Percentiles rank a stretch among this genome's conserved stretches.
These are phyloP conservation scores for Schwanniomyces sp. DNA, from an alignment of 805 yeast genomes.

Conservation along the genomic window DNA sequence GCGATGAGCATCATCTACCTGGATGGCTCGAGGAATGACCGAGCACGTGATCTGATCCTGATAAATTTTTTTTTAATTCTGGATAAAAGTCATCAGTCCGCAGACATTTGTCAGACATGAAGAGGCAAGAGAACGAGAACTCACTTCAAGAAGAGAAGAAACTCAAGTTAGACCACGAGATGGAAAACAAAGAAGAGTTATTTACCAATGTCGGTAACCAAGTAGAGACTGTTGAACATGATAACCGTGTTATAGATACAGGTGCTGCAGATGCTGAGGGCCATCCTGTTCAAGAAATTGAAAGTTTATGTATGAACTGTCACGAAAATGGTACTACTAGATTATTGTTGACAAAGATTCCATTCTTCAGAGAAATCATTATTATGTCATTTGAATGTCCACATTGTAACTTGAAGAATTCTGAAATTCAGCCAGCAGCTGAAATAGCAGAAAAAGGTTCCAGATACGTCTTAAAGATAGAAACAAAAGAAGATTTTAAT, in stretches of 20 bases:
- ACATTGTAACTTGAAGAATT: slow-evolving; percentile 88
- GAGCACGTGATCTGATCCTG: neutral
- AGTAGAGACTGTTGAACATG: slow-evolving; percentile 27
- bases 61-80: neutral
- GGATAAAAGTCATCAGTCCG: neutral
- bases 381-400: slow-evolving; percentile 95
- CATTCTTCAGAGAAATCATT: slow-evolving; percentile 86
- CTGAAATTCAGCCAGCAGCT: slow-evolving; percentile 95
- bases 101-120: slow-evolving; percentile 8
- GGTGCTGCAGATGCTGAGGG: slow-evolving; percentile 86
- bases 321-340: slow-evolving; percentile 82
- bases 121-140: slow-evolving; percentile 15
- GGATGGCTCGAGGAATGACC: neutral
- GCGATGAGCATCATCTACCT: neutral
- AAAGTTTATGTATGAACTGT: slow-evolving; percentile 96
- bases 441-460: slow-evolving; percentile 87
- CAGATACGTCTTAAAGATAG: slow-evolving; percentile 68
- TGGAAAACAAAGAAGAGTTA: slow-evolving; percentile 13
- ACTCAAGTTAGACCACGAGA: slow-evolving; percentile 4
- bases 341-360: slow-evolving; percentile 82
- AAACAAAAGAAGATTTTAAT: slow-evolving; percentile 68
- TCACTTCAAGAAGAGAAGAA: slow-evolving; percentile 9
- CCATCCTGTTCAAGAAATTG: slow-evolving; percentile 93
- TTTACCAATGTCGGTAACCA: slow-evolving; percentile 42
- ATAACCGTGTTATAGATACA: slow-evolving; percentile 48